Conservation (phyloP, 2,329 filamentous ascomycete species). For the Akanthomyces lecanii region DNA sequence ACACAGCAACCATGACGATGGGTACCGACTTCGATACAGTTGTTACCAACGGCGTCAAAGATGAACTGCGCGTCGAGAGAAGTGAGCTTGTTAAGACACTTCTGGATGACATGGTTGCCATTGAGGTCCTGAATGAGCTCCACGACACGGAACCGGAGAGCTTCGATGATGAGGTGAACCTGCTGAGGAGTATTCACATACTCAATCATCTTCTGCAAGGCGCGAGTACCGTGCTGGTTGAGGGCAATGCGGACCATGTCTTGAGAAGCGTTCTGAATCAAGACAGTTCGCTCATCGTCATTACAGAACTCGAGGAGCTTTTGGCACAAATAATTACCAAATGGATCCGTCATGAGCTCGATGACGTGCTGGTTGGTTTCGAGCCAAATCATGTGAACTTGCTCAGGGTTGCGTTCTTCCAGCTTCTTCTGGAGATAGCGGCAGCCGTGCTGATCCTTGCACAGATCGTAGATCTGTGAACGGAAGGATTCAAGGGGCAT, state of each 20-base stretch:
- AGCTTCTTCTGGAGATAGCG: constrained; percentile 96
- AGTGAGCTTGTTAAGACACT: constrained; percentile 92
- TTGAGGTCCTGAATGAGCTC: constrained; percentile 96
- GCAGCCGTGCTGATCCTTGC: constrained; percentile 97
- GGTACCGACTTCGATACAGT: constrained; percentile 88
- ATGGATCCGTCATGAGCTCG: constrained; percentile 97
- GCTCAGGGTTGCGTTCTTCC: constrained; percentile 78
- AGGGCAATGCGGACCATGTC: constrained; percentile 90
- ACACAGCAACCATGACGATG: constrained; percentile 98
- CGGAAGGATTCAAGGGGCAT: constrained; percentile 74
- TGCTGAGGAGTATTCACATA: constrained; percentile 84
- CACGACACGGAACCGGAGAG: constrained; percentile 79
- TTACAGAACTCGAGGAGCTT: constrained; percentile 95
- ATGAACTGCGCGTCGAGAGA: constrained; percentile 89
- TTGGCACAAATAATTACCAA: constrained; percentile 98
- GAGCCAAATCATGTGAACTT: constrained; percentile 87
- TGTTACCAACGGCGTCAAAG: constrained; percentile 83
- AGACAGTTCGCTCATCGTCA: constrained; percentile 86
- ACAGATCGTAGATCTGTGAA: constrained; percentile 82
- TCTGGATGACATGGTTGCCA: constrained; percentile 98
- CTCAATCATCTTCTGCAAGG: constrained; percentile 99
- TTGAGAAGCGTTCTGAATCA: constrained; percentile 84
- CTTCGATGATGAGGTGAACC: constrained; percentile 80
- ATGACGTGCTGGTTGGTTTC: constrained; percentile 93
- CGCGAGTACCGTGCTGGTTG: constrained; percentile 95